Evolutionary conservation across 768 basidiomycete species (phyloP).

Genomic region (Tylopilus subfusipes): DNA sequence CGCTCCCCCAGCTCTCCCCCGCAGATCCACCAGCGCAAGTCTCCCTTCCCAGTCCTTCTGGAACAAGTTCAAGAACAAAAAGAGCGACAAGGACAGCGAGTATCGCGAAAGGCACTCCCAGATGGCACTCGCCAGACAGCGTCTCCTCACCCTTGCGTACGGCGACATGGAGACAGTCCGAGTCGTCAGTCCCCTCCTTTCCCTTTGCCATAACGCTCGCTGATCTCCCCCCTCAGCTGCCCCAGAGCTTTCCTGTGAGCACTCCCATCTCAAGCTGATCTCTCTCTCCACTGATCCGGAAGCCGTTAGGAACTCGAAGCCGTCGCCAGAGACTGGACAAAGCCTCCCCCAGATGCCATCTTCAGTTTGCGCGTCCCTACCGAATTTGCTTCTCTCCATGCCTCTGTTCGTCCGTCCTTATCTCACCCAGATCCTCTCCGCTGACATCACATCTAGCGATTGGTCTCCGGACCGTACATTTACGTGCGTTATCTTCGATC

Average conservation of each 20-base stretch:
- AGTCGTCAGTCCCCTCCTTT: slow-evolving; percentile 42
- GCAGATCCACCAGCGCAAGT: slow-evolving; percentile 66
- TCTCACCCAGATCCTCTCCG: slow-evolving; percentile 11
- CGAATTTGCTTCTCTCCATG: slow-evolving; percentile 83
- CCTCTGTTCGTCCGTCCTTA: slow-evolving; percentile 54
- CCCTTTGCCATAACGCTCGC: not conserved
- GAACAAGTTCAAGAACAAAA: slow-evolving; percentile 66
- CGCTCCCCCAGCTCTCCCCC: slow-evolving; percentile 34
- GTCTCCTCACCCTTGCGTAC: slow-evolving; percentile 77
- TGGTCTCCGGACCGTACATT: slow-evolving; percentile 80
- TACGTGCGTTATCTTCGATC: slow-evolving; percentile 51
- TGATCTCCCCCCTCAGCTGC: slow-evolving; percentile 47
- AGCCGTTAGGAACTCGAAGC: slow-evolving; percentile 67
- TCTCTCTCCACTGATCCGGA: slow-evolving; percentile 4
- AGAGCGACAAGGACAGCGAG: slow-evolving; percentile 61
- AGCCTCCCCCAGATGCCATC: slow-evolving; percentile 74
- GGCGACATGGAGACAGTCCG: slow-evolving; percentile 85
- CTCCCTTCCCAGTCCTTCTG: slow-evolving; percentile 47
- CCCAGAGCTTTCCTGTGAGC: slow-evolving; percentile 60
- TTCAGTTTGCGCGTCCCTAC: slow-evolving; percentile 79
- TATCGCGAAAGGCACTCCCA: slow-evolving; percentile 49
- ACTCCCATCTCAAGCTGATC: not conserved
- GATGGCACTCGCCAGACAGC: slow-evolving; percentile 70
- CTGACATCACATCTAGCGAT: slow-evolving; percentile 47
- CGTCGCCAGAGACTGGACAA: slow-evolving; percentile 80